Base-by-base conservation (phyloP, 2,329 filamentous ascomycete genomes). In the Venturiaceae sp. region DNA sequence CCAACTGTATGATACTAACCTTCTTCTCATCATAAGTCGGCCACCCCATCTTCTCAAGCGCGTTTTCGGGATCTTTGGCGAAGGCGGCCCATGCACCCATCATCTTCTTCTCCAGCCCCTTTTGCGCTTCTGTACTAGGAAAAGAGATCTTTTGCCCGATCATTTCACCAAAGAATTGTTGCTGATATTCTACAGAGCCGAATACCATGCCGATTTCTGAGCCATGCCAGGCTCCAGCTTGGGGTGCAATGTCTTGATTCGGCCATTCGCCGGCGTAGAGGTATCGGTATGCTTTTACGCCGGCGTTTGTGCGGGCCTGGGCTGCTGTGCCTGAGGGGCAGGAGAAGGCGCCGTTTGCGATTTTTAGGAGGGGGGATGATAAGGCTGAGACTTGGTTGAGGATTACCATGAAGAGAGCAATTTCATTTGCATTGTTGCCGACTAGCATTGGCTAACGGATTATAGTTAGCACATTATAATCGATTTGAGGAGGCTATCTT, bases 21-120 rank as follows among this genome's bases (percentile, higher is more conserved):
- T n/a, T 41, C 16, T 8, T 21, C 26, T 55, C 13, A 41, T 58
- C 57, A 41, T 58, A 58, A 7, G 7, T 11, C 8, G 57, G 57
- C 57, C 57, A 58, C 7, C 54, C 54, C 9, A 58, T 13, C 30
- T 34, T 41, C 55, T 11, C 23, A 54, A 59, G 33, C 9, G 14
- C 41, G 26, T 58, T 57, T 21, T 13, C 55, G 11, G 55, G 55
- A 57, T 58, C 55, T 28, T 58, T 58, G 13, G 55, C 55, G 33
- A 58, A 58, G 8, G 8, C 47, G 9, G 46, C 33, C 55, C 55
- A 58, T 8, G 55, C 55, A 26, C 8, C 19, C 55, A 57, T 58
- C 36, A 39, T 39, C 11, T 11, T 39, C 36, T 39, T 11, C 11
- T 11, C 36, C 36, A 39, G n/a, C 36, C n/a, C n/a, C 11, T 11